Conservation (phyloP, 257 asterid species). For the Penstemon barbatus region DNA sequence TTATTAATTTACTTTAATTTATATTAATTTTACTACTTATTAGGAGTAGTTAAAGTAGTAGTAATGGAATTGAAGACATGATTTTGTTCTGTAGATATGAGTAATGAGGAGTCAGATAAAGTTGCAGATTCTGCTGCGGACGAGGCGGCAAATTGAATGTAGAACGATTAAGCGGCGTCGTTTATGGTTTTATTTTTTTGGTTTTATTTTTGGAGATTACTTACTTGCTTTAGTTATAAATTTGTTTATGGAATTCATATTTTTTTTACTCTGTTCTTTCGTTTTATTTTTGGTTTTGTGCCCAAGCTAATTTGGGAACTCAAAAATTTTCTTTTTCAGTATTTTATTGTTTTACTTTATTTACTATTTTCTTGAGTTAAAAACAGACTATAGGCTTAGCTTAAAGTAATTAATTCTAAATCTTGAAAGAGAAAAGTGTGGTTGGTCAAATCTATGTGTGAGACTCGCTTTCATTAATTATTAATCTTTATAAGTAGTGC, state of each 20-base stretch:
- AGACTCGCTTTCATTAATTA: slow-evolving; percentile 27
- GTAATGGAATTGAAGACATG: slow-evolving; percentile 29
- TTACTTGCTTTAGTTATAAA: no score
- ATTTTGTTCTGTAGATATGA: slow-evolving; percentile 38
- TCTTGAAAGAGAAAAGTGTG: slow-evolving; percentile 37
- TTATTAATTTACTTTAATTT: slow-evolving; percentile 8
- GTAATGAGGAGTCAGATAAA: slow-evolving; percentile 30
- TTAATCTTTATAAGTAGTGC: slow-evolving; percentile 19
- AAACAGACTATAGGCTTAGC: no score
- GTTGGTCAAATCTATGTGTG: slow-evolving; percentile 33
- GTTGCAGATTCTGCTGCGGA: slow-evolving; percentile 38
- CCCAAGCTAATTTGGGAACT: no score
- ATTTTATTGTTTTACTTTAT: no score
- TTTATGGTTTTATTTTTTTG: background rate
- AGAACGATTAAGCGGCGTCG: background rate
- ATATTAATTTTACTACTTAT: slow-evolving; percentile 32
- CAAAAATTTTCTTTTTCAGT: no score
- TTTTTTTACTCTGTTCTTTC: no score
- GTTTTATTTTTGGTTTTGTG: no score
- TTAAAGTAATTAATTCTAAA: slow-evolving; percentile 8
- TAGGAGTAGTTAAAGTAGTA: slow-evolving; percentile 15
- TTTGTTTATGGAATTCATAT: no score
- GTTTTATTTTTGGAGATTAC: slow-evolving; percentile 6
- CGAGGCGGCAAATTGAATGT: slow-evolving; percentile 19
- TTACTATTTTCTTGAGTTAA: no score